Conservation (phyloP, 225 moss, liverwort and hornwort genomes). For the Antitrichia curtipendula region DNA sequence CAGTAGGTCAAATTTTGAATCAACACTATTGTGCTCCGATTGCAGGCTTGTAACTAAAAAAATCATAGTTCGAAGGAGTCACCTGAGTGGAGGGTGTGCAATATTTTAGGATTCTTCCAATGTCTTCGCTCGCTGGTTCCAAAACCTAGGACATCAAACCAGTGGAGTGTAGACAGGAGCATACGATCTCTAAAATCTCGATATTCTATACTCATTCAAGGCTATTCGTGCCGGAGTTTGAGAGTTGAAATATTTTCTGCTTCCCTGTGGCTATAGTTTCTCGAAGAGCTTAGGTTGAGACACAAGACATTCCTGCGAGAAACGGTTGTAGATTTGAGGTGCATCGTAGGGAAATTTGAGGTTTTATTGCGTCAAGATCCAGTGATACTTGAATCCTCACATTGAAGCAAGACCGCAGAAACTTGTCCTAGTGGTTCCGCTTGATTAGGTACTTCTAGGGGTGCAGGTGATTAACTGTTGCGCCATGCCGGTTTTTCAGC, state of each 20-base stretch:
- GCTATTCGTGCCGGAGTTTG: background rate
- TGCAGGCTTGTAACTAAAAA: background rate
- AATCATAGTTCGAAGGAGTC: background rate
- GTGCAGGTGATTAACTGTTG: background rate
- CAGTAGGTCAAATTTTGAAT: background rate
- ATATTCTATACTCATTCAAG: background rate
- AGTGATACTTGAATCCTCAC: background rate
- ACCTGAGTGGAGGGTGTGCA: background rate
- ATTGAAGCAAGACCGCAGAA: background rate
- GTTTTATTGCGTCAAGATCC: background rate
- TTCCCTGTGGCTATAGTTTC: background rate
- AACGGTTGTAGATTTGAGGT: background rate
- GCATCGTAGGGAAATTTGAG: background rate
- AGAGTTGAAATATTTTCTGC: background rate
- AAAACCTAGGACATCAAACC: background rate
- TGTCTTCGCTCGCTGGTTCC: background rate
- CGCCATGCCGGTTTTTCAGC: slow-evolving; percentile 12
- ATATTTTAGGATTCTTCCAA: background rate
- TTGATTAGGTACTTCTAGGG: background rate
- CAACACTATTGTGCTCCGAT: background rate
- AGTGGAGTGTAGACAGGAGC: background rate
- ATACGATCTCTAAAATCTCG: background rate
- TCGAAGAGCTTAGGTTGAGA: background rate
- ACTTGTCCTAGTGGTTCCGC: background rate
- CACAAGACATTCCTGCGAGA: background rate